Base-by-base conservation (phyloP, 163 green algal genomes). In the Chlamydomonas reinhardtii region DNA sequence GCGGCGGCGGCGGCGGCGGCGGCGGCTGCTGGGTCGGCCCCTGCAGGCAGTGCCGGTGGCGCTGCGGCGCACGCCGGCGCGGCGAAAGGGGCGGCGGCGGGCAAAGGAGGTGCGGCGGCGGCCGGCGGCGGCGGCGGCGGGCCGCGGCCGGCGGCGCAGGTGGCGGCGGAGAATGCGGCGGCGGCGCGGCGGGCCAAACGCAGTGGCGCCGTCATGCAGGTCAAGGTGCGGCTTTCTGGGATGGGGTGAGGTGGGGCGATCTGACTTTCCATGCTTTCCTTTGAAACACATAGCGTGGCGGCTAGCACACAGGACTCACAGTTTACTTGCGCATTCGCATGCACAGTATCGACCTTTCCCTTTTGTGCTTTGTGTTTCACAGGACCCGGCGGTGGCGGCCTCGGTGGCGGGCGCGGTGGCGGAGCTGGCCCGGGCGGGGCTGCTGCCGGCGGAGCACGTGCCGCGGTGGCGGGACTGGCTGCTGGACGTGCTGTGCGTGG, bases 381-480 rank as follows among this genome's bases (percentile, higher is more conserved):
- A 84, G 68, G 82, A 76, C 48, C 52, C 82, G 16, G 65, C 80
- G 16, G 74, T 94, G 12, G 91, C 84, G 32, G n/a, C 73, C 31
- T 71, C 73, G 9, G 84, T 89, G 52, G 75, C 84, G 4, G 59
- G 25, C 37, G 78, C 76, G 27, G 66, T 89, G 84, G 74, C 69
- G 27, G 48, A 82, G 74, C 75, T 94, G 32, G 90, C 95, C 69
- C 72, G 69, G 19, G 73, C 72, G 15, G 70, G 76, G 19, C 75
- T 90, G 17, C 25, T 92, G 16, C 71, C 82, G 34, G 89, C 84
- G 72, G 76, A 39, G 74, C 81, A 71, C 72, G 71, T 35, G 70
- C 37, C 31, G 74, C 86, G 43, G 22, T 90, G 73, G 89, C 88
- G 83, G 43, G 86, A 75, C 74, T 85, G 72, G 86, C 76, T 91